phyloP scores from a whole-genome alignment of 208 protist species.

The Trichomonas tenax region DNA sequence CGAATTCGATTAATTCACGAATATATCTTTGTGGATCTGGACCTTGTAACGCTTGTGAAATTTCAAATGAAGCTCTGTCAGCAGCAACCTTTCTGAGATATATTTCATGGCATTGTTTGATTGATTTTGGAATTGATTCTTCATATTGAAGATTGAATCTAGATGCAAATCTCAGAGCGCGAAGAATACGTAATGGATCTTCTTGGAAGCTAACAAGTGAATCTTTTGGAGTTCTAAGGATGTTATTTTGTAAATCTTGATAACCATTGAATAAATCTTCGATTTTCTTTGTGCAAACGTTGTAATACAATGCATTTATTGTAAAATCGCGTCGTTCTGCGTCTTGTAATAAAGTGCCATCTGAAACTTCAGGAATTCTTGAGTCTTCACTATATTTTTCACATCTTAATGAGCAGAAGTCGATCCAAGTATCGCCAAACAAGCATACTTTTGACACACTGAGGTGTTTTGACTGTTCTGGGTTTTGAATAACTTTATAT shows the following conservation, averaged over 20 bases:
- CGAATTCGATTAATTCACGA: neutral
- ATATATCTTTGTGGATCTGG: neutral
- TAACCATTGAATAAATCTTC: slow-evolving; percentile 70
- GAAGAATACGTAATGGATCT: slow-evolving; percentile 46
- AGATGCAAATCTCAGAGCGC: slow-evolving; percentile 40
- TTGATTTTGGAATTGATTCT: neutral
- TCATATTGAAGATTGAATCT: slow-evolving; percentile 27
- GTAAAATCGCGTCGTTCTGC: slow-evolving; percentile 85
- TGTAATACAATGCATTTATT: slow-evolving; percentile 96
- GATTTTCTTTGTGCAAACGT: slow-evolving; percentile 70
- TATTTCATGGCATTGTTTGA: neutral
- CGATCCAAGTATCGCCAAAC: neutral
- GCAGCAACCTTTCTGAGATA: neutral
- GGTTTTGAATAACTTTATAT: neutral
- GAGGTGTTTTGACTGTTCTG: neutral
- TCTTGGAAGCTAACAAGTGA: slow-evolving; percentile 38
- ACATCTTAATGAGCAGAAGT: neutral
- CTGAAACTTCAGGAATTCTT: neutral
- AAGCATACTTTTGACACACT: neutral
- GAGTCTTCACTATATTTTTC: neutral
- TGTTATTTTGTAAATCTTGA: slow-evolving; percentile 22
- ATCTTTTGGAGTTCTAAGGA: slow-evolving; percentile 35
- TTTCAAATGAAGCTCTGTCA: neutral
- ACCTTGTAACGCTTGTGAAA: neutral
- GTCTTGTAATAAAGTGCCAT: slow-evolving; percentile 66